Percentiles rank a stretch among this genome's conserved stretches.
These are phyloP conservation scores for Penicillium paradoxum DNA, from an alignment of 495 filamentous ascomycete species.

Conservation along the genomic window DNA sequence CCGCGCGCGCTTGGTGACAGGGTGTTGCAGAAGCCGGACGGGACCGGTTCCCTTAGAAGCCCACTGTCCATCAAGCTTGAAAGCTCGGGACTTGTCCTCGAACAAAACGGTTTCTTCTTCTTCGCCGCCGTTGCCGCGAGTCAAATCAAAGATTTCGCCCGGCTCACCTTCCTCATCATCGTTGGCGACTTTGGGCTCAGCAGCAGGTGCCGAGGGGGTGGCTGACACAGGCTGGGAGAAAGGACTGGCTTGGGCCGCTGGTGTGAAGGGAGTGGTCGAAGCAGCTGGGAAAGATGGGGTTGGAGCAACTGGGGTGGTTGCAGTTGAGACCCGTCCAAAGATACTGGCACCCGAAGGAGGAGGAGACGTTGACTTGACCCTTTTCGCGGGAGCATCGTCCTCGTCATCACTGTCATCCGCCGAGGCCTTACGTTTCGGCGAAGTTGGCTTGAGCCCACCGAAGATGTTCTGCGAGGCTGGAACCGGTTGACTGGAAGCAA, in stretches of 20 bases:
- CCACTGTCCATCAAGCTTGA: constrained; percentile 52
- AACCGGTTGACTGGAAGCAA: constrained; percentile 22
- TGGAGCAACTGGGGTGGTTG: constrained; percentile 21
- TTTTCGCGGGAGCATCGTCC: constrained; percentile 19
- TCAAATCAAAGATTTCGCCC: constrained; percentile 54
- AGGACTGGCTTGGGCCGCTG: constrained; percentile 42
- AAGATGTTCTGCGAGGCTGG: constrained; percentile 53
- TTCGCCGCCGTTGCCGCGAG: constrained; percentile 59
- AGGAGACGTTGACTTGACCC: constrained; percentile 25
- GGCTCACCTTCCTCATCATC: constrained; percentile 51
- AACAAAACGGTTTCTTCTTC: constrained; percentile 63
- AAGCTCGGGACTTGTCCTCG: constrained; percentile 58
- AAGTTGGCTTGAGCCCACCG: constrained; percentile 42
- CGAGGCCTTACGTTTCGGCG: constrained; percentile 18
- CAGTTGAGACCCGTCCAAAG: constrained; percentile 52
- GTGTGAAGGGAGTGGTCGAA: constrained; percentile 35
- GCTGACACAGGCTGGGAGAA: constrained; percentile 4
- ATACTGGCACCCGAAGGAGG: constrained; percentile 43
- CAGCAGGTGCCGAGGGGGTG: constrained; percentile 28
- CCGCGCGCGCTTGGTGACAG: constrained; percentile 55
- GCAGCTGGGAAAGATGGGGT: constrained; percentile 21
- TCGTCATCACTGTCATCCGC: constrained; percentile 22
- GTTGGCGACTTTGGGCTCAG: constrained; percentile 42
- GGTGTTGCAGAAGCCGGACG: constrained; percentile 63
- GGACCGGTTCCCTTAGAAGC: constrained; percentile 57